Evolutionary conservation across 768 basidiomycete genomes (phyloP).

Genomic region (Pleurotus sapidus): DNA sequence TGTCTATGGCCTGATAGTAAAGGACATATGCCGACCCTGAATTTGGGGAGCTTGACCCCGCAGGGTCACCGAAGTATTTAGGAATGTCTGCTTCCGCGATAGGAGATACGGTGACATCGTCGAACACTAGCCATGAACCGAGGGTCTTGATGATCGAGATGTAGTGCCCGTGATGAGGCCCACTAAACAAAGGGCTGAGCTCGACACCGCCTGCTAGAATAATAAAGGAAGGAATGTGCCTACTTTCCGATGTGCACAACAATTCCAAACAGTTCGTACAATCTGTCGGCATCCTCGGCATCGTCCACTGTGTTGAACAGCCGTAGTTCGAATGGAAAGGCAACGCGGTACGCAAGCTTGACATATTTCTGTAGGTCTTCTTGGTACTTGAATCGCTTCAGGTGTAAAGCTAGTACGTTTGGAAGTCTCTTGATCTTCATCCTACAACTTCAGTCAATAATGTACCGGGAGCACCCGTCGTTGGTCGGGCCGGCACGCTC

Average conservation of each 20-base stretch:
- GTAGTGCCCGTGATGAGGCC: conserved; percentile 99
- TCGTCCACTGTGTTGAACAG: conserved; percentile 98
- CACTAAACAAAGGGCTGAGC: conserved; percentile 45
- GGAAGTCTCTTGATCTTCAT: conserved; percentile 99
- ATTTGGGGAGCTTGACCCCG: conserved; percentile 24
- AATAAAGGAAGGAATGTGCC: conserved; percentile 24
- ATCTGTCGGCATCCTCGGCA: conserved; percentile 82
- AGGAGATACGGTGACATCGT: conserved; percentile 89
- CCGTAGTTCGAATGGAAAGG: conserved; percentile 92
- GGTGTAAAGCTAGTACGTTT: conserved; percentile 90
- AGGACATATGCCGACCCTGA: conserved; percentile 93
- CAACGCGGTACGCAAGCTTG: conserved; percentile 95
- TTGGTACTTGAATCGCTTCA: conserved; percentile 99
- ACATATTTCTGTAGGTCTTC: conserved; percentile 88
- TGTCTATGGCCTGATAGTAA: conserved; percentile 93
- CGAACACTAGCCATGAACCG: conserved; percentile 88
- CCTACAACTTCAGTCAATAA: conserved; percentile 36
- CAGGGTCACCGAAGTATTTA: conserved; percentile 90
- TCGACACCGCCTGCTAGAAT: conserved; percentile 7
- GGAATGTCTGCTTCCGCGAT: conserved; percentile 89
- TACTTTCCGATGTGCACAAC: conserved; percentile 99
- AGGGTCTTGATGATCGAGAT: conserved; percentile 89
- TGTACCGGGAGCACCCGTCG: background rate
- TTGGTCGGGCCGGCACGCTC: too few species aligned
- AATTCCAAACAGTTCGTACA: conserved; percentile 94